Conservation (phyloP, 768 basidiomycete species). For the Podaxis sp. region DNA sequence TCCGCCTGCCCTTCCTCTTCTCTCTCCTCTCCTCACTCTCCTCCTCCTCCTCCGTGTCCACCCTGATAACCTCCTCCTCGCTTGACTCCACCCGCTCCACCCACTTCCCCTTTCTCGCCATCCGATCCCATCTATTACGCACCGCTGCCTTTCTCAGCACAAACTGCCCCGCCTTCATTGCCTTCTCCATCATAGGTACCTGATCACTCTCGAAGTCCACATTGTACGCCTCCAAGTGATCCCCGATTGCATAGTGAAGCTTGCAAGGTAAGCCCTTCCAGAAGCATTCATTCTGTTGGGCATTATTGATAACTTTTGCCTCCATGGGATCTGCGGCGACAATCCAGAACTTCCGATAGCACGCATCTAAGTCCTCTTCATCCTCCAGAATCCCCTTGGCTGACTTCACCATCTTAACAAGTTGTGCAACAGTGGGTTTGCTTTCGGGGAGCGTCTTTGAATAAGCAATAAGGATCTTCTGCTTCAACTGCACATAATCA, state of each 20-base stretch:
- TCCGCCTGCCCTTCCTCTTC: background rate
- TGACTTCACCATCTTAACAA: background rate
- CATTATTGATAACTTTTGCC: background rate
- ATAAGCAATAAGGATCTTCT: conserved; percentile 7
- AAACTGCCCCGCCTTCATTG: background rate
- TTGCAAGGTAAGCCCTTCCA: background rate
- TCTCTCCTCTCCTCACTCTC: background rate
- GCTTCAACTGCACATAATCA: conserved; percentile 4
- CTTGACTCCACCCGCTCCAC: too few species aligned
- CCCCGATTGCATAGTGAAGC: background rate
- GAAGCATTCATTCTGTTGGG: background rate
- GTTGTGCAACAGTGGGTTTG: background rate
- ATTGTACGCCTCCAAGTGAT: background rate
- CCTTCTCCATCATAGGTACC: background rate
- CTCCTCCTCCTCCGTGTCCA: too few species aligned
- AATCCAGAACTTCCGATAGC: background rate
- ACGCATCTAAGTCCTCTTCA: background rate
- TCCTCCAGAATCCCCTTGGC: background rate
- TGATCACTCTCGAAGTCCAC: background rate
- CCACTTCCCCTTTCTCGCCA: background rate
- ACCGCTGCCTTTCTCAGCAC: background rate
- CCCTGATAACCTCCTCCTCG: too few species aligned
- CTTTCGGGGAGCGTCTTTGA: background rate
- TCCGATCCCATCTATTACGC: background rate
- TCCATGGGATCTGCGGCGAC: background rate